These are phyloP conservation scores for Chlorella sp. DNA, from an alignment of 139 green algal genomes.

Conservation along the genomic window DNA sequence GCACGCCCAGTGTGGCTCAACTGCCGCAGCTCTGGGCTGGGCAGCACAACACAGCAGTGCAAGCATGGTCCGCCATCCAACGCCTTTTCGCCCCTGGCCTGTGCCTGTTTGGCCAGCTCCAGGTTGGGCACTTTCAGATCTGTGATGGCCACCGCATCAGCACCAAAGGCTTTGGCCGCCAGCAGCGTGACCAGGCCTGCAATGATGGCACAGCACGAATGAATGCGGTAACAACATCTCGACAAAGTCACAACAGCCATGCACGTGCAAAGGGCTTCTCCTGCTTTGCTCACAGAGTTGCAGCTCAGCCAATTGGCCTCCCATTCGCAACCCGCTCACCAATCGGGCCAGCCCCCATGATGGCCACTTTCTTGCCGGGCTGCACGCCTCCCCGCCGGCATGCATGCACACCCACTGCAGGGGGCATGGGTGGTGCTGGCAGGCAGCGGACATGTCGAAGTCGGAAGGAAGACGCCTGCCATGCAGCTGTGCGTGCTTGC, in stretches of 20 bases:
- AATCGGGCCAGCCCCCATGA: conserved; percentile 72
- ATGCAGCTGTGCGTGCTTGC: no score
- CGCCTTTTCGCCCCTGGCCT: neutral
- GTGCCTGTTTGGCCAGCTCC: neutral
- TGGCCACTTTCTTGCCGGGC: conserved; percentile 55
- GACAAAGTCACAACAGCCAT: no score
- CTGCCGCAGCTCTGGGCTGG: no score
- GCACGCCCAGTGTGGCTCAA: no score
- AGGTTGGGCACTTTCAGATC: conserved; percentile 50
- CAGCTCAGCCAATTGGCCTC: no score
- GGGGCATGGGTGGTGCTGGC: neutral
- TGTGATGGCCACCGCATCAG: conserved; percentile 51
- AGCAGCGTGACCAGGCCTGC: conserved; percentile 66
- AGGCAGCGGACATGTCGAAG: no score
- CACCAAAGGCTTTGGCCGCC: conserved; percentile 61
- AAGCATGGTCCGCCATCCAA: no score
- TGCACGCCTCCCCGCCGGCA: conserved; percentile 48
- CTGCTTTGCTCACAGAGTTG: no score
- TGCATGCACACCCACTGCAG: conserved; percentile 62
- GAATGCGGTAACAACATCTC: no score
- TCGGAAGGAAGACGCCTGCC: no score
- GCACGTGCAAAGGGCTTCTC: no score
- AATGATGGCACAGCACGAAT: no score
- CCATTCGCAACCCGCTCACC: conserved; percentile 9
- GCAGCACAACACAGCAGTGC: neutral